Base-by-base conservation (phyloP, 1,284 basidiomycete species). In the Apiotrichum veenhuisii region DNA sequence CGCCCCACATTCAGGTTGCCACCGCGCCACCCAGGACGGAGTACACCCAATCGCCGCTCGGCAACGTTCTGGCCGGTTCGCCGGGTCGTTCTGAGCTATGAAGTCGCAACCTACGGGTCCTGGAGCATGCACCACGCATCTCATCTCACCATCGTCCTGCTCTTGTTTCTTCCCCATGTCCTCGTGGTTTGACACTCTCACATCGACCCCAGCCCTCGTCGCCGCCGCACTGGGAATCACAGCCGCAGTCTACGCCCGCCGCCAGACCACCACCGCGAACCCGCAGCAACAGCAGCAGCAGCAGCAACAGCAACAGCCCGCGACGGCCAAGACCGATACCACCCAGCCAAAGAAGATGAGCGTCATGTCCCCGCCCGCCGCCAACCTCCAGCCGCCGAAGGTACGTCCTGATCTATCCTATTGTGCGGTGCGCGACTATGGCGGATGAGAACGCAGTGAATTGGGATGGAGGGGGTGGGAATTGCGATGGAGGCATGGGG, bases 321-420 rank as follows among this genome's bases (percentile, higher is more conserved):
- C 48, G 2, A n/a, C 20, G 15, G 22, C 51, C 43, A 62, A 60
- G 38, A 43, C 54, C 10, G 45, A 53, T 20, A 56, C 59, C 40
- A 62, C 55, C 8, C 50, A 57, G n/a, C 57, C 56, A 26, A n/a
- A 25, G 43, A 44, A 44, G 37, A 36, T 25, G 44, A 46, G 43
- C 49, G 61, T 76, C 57, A 78, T 77, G 76, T 75, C 72, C n/a
- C 67, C 75, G 1, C 74, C 76, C 12, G 59, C 74, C 20, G 57
- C 71, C 15, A 56, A 68, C 23, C 68, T 78, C 38, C 63, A 63
- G 38, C 69, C 75, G 27, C 74, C 76, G 23, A 75, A 75, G 69
- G 73, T 74, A n/a, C n/a, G n/a, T n/a, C n/a, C n/a, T n/a, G n/a
- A n/a, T n/a, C n/a, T n/a, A n/a, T n/a, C n/a, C n/a, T n/a, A n/a